phyloP scores from a whole-genome alignment of 805 yeast genomes.

The Tetrapisispora fleetii region DNA sequence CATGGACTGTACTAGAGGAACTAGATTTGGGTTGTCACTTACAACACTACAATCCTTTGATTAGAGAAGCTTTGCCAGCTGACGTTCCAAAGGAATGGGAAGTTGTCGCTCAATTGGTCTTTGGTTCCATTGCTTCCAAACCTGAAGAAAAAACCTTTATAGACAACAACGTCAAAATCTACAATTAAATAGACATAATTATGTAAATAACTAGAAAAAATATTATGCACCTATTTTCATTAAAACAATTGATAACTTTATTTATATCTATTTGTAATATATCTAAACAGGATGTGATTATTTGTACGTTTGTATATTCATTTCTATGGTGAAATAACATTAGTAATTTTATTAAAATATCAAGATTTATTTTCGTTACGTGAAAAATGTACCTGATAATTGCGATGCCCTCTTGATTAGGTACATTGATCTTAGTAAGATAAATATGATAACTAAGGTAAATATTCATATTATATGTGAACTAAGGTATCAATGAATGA shows the following conservation, averaged over 20 bases:
- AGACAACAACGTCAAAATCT: constrained; percentile 35
- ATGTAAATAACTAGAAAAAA: neutral
- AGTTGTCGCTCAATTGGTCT: constrained; percentile 41
- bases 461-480: no score
- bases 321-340: neutral
- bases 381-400: no score
- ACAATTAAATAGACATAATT: constrained; percentile 13
- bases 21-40: constrained; percentile 41
- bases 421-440: no score
- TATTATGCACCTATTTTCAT: no score
- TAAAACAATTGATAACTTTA: no score
- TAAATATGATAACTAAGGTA: no score
- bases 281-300: no score
- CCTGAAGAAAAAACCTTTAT: constrained; percentile 34
- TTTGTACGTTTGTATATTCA: neutral
- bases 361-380: no score
- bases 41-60: constrained; percentile 43
- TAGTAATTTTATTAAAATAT: neutral
- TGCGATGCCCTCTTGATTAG: no score
- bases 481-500: no score
- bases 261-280: no score
- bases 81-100: constrained; percentile 36
- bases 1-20: constrained; percentile 40
- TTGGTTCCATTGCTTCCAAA: constrained; percentile 35
- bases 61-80: constrained; percentile 32